Evolutionary conservation across 352 stramenopile species (phyloP).

Genomic region (Pythium diclinum): DNA sequence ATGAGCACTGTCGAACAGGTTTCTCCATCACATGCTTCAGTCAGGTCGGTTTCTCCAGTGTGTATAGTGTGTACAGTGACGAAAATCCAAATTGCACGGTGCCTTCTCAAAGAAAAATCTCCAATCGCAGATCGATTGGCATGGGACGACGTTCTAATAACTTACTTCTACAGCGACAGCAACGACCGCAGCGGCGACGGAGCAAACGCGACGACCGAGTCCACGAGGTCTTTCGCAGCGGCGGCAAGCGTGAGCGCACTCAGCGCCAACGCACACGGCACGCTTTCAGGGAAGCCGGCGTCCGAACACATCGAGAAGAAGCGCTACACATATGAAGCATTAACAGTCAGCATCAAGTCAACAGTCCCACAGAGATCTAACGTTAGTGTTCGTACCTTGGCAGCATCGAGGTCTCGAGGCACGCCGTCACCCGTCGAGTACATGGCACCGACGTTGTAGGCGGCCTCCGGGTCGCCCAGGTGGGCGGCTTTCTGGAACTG

Average conservation of each 20-base stretch:
- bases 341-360: no score
- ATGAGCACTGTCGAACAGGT: constrained; percentile 8
- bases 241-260: constrained; percentile 29
- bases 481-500: constrained; percentile 47
- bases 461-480: constrained; percentile 59
- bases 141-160: constrained; percentile 16
- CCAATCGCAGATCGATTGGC: not conserved
- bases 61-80: constrained; percentile 6
- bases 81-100: constrained; percentile 1
- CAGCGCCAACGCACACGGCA: constrained; percentile 48
- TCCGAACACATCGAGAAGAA: constrained; percentile 54
- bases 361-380: no score
- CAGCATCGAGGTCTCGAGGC: constrained; percentile 33
- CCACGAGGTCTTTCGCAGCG: not conserved
- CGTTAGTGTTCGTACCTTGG: constrained; percentile 25
- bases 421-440: constrained; percentile 49
- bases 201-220: not conserved
- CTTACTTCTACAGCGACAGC: constrained; percentile 18
- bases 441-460: constrained; percentile 64
- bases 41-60: not conserved
- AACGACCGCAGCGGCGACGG: constrained; percentile 14
- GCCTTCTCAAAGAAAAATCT: not conserved
- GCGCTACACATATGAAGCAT: constrained; percentile 15
- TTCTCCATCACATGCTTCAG: not conserved
- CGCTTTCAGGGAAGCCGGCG: constrained; percentile 54